Conservation (phyloP, 1,139 yeast genomes). For the Pichia sp. region DNA sequence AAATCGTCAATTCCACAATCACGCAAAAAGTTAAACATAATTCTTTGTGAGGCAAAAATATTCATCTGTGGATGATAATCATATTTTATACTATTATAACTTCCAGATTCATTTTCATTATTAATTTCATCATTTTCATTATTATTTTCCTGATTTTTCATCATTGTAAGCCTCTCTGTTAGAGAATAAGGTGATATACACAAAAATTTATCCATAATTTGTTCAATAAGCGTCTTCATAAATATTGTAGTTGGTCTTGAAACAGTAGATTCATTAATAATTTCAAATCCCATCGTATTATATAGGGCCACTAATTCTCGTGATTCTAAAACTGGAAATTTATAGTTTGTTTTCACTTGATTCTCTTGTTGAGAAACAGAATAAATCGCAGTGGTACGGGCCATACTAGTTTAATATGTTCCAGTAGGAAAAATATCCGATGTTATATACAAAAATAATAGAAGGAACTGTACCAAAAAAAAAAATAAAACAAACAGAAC, state of each 20-base stretch:
- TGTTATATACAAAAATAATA: no score
- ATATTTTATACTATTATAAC: not conserved
- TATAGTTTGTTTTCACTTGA: slow-evolving; percentile 18
- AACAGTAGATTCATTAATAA: slow-evolving; percentile 56
- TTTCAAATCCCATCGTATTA: slow-evolving; percentile 34
- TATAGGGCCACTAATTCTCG: slow-evolving; percentile 38
- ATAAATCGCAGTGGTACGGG: slow-evolving; percentile 30
- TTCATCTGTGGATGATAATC: slow-evolving; percentile 35
- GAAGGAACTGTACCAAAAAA: no score
- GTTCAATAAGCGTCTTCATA: slow-evolving; percentile 58
- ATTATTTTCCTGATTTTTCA: slow-evolving; percentile 22
- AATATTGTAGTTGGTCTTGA: slow-evolving; percentile 61
- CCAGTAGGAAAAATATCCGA: no score
- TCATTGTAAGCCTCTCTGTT: slow-evolving; percentile 28
- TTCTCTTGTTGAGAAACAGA: slow-evolving; percentile 12
- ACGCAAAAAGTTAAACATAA: slow-evolving; percentile 55
- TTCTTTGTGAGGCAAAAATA: slow-evolving; percentile 50
- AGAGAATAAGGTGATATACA: slow-evolving; percentile 50
- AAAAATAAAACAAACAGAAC: no score
- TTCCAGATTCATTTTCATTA: not conserved
- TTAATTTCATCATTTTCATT: slow-evolving; percentile 29
- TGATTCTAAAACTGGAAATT: slow-evolving; percentile 62
- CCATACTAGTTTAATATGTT: slow-evolving; percentile 19
- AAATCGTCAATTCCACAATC: slow-evolving; percentile 79
- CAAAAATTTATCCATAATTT: slow-evolving; percentile 63